Conservation (phyloP, 768 basidiomycete species). For the Agaricus blazei region DNA sequence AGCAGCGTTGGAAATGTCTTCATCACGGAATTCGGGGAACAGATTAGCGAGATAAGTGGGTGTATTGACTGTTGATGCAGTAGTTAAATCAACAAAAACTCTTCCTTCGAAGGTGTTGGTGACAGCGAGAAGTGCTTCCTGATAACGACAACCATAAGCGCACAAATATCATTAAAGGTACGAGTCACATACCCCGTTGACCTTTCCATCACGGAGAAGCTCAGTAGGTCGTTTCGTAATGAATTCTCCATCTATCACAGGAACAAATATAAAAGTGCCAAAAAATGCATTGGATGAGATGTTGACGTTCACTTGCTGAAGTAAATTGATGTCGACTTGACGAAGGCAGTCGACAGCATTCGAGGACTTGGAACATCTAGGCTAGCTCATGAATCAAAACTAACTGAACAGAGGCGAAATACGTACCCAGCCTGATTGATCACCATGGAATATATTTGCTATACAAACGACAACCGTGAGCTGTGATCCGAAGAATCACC, state of each 20-base stretch:
- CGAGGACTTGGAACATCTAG: constrained; percentile 27
- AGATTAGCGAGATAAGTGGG: constrained; percentile 29
- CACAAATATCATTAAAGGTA: too few species aligned
- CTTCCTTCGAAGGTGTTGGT: constrained; percentile 35
- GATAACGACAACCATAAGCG: background rate
- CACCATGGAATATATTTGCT: background rate
- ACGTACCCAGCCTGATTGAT: background rate
- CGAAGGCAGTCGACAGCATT: constrained; percentile 39
- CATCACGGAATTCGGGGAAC: constrained; percentile 30
- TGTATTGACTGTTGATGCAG: constrained; percentile 19
- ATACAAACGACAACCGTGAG: background rate
- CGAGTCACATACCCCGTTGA: constrained; percentile 35
- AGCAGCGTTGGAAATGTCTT: constrained; percentile 15
- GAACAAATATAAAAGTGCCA: constrained; percentile 36
- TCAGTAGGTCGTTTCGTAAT: constrained; percentile 38
- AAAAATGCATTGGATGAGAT: constrained; percentile 30
- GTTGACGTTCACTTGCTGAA: constrained; percentile 29
- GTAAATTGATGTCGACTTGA: constrained; percentile 20
- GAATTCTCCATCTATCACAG: constrained; percentile 44
- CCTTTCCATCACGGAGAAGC: constrained; percentile 27
- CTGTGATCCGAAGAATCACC: too few species aligned
- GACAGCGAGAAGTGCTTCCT: constrained; percentile 30
- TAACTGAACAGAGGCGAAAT: too few species aligned
- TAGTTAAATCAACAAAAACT: constrained; percentile 28
- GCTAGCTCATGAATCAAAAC: background rate